Base-by-base conservation (phyloP, 768 basidiomycete species). In the Lactarius sp. region DNA sequence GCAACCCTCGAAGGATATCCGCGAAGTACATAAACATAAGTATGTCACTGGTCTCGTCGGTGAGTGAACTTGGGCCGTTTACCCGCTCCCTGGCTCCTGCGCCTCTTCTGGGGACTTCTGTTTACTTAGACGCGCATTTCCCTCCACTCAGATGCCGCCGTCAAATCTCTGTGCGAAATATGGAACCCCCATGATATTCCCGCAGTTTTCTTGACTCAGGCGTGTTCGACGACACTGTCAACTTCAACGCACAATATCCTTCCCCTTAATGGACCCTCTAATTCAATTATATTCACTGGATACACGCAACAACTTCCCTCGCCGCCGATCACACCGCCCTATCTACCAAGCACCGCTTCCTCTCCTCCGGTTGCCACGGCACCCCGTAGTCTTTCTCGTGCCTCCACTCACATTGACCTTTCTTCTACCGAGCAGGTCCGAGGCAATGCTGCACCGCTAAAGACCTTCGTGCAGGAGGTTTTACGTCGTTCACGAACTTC, bases 381-480 rank as follows among this genome's bases (percentile, higher is more conserved):
- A 59, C 56, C 65, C 52, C 62, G 62, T 54, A 49, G 9, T 33
- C 62, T 71, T 39, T 69, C 64, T 52, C 69, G 67, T 58, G 71
- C 67, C 62, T 50, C 60, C 44, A 71, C 73, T 27, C 76, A 74
- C 56, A 68, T 59, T 14, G 53, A 50, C 66, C 36, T 64, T 61
- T 61, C 71, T 59, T 52, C 59, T 60, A 39, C 60, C 42, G 66
- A 68, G 44, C 57, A 65, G 34, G 66, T 69, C 14, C 70, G 59
- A 12, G 69, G 71, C 66, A 77, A 79, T 52, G 71, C 84, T 18
- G 76, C 84, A 8, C 86, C 88, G 8, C 81, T 92, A 66, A 86
- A 83, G 67, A 79, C 81, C 5, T 96, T 96, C 69, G 90, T 96
- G 34, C 88, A 92, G 71, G 92, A 96, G 75, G 89, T 94, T 8